Evolutionary conservation across 129 eudicot genomes (phyloP).

Genomic region (Flaveria trinervia): DNA sequence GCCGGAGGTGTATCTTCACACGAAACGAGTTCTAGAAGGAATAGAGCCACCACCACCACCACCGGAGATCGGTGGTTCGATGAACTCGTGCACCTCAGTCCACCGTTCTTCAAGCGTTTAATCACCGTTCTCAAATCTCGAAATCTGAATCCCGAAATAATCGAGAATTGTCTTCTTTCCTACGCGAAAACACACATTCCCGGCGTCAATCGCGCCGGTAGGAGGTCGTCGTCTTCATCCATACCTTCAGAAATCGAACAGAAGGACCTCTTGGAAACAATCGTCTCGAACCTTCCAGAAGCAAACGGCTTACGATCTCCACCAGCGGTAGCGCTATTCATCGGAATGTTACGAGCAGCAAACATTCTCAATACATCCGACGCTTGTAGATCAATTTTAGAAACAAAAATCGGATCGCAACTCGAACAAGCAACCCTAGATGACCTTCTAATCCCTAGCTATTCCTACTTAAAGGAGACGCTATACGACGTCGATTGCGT

Average conservation of each 20-base stretch:
- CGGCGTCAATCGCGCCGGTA: slow-evolving; percentile 60
- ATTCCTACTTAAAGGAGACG: slow-evolving; percentile 85
- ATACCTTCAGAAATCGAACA: slow-evolving; percentile 66
- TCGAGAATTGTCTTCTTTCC: slow-evolving; percentile 68
- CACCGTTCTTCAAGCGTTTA: slow-evolving; percentile 51
- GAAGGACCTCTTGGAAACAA: slow-evolving; percentile 67
- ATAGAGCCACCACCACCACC: slow-evolving; percentile 1
- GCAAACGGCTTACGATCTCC: slow-evolving; percentile 41
- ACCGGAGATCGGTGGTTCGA: slow-evolving; percentile 62
- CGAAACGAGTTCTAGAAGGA: slow-evolving; percentile 26
- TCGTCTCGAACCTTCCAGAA: slow-evolving; percentile 55
- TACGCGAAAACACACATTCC: slow-evolving; percentile 76
- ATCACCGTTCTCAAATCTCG: slow-evolving; percentile 52
- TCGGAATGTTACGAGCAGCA: slow-evolving; percentile 75
- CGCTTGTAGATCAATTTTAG: slow-evolving; percentile 47
- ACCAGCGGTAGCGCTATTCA: slow-evolving; percentile 40
- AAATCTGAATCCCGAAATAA: slow-evolving; percentile 53
- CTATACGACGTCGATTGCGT: slow-evolving; percentile 88
- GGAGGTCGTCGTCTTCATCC: slow-evolving; percentile 48
- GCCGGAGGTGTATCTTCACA: slow-evolving; percentile 17
- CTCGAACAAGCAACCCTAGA: slow-evolving; percentile 80
- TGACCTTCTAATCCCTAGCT: slow-evolving; percentile 88
- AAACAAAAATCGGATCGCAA: slow-evolving; percentile 76
- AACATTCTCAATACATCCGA: slow-evolving; percentile 65
- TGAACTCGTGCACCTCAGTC: slow-evolving; percentile 53